Evolutionary conservation across 495 filamentous ascomycete genomes (phyloP).

Genomic region (Aspergillus sclerotioniger): DNA sequence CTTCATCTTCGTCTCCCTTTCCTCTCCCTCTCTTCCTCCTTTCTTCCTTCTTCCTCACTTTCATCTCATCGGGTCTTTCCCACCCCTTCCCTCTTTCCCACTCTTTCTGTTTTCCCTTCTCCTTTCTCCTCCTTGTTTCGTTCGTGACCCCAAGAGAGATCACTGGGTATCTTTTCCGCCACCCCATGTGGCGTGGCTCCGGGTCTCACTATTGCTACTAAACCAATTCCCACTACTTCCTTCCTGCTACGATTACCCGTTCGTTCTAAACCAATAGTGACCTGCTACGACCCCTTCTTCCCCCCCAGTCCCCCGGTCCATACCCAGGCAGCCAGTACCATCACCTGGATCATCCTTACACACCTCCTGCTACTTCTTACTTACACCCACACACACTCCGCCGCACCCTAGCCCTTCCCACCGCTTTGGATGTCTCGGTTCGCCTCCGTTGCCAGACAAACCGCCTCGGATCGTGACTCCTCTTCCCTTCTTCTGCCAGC

Average conservation of each 20-base stretch:
- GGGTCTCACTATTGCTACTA: slow-evolving; percentile 17
- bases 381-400: slow-evolving; percentile 6
- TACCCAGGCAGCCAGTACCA: neutral
- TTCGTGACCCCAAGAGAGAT: neutral
- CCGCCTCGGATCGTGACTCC: neutral
- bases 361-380: neutral
- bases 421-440: slow-evolving; percentile 17
- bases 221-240: neutral
- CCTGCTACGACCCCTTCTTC: slow-evolving; percentile 1
- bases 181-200: slow-evolving; percentile 18
- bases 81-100: slow-evolving; percentile 10
- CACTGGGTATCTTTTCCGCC: slow-evolving; percentile 14
- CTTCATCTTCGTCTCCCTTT: slow-evolving; percentile 12
- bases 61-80: slow-evolving; percentile 12
- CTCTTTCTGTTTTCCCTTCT: slow-evolving; percentile 12
- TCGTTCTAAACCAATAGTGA: slow-evolving; percentile 20
- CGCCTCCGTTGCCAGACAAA: slow-evolving; percentile 4
- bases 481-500: neutral
- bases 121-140: slow-evolving; percentile 5
- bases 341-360: slow-evolving; percentile 3
- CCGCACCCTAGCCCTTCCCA: slow-evolving; percentile 5
- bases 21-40: slow-evolving; percentile 8
- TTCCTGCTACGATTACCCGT: slow-evolving; percentile 10
- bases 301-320: slow-evolving; percentile 3
- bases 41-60: slow-evolving; percentile 11